Evolutionary conservation across 2,329 filamentous ascomycete species (phyloP).

Genomic region (Dothistroma septosporum): DNA sequence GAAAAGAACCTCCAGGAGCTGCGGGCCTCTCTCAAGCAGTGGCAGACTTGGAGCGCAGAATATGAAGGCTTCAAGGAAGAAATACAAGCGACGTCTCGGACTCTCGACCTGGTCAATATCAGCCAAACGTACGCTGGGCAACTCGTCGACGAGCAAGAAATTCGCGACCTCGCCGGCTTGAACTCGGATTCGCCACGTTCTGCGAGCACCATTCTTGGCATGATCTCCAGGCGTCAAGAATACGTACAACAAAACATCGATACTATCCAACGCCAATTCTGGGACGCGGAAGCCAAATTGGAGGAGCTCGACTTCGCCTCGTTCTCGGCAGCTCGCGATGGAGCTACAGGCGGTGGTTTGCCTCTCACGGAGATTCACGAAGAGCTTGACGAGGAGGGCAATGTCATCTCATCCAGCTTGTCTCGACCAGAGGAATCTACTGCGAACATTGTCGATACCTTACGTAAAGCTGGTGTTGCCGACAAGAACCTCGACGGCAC

Average conservation of each 20-base stretch:
- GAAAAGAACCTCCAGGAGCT: constrained; percentile 73
- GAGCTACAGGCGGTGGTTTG: constrained; percentile 58
- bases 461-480: constrained; percentile 69
- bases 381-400: constrained; percentile 84
- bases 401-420: constrained; percentile 60
- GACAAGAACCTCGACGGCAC: constrained; percentile 26
- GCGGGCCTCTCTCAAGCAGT: constrained; percentile 72
- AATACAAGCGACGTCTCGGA: constrained; percentile 39
- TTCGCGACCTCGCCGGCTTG: constrained; percentile 52
- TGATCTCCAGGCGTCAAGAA: constrained; percentile 73
- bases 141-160: constrained; percentile 59
- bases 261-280: constrained; percentile 69
- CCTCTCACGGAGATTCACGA: constrained; percentile 89
- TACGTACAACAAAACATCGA: constrained; percentile 81
- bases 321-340: constrained; percentile 30
- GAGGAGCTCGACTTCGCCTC: constrained; percentile 50
- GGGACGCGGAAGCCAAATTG: constrained; percentile 64
- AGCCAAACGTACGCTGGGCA: constrained; percentile 59
- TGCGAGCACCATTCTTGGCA: constrained; percentile 60
- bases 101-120: constrained; percentile 37
- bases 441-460: constrained; percentile 63
- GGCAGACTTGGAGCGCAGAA: constrained; percentile 86
- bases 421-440: constrained; percentile 61
- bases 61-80: constrained; percentile 80
- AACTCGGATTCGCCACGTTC: constrained; percentile 44